Percentiles rank a stretch among this genome's conserved stretches.
Evolutionary conservation across 305 asterid species (phyloP).

Genomic region (Salvia sclarea): DNA sequence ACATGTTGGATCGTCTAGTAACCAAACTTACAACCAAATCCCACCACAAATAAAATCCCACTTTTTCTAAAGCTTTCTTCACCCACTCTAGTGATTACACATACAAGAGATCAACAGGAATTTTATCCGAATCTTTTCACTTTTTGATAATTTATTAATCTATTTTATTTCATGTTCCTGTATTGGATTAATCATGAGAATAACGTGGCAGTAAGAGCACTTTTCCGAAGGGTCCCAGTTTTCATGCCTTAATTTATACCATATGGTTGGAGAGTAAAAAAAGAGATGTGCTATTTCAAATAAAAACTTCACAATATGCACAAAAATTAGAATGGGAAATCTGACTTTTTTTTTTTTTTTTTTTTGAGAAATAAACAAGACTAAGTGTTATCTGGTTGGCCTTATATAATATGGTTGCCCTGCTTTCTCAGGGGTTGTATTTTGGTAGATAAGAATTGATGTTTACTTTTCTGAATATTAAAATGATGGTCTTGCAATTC

Average conservation of each 20-base stretch:
- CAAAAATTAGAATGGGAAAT: no score
- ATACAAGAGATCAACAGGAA: slow-evolving; percentile 35
- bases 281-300: no score
- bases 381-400: no score
- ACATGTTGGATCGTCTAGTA: slow-evolving; percentile 35
- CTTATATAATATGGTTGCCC: no score
- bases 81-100: slow-evolving; percentile 41
- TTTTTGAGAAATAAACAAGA: no score
- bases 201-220: slow-evolving; percentile 20
- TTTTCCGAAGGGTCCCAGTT: slow-evolving; percentile 24
- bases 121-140: slow-evolving; percentile 30
- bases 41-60: slow-evolving; percentile 38
- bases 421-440: not conserved
- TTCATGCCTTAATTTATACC: not conserved
- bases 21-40: slow-evolving; percentile 40
- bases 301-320: no score
- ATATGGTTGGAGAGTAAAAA: slow-evolving; percentile 25
- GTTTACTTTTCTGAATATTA: no score
- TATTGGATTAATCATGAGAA: slow-evolving; percentile 31
- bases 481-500: no score
- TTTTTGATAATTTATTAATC: not conserved
- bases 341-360: no score
- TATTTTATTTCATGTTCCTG: not conserved
- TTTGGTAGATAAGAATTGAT: not conserved
- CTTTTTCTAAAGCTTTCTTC: slow-evolving; percentile 41